Conservation (phyloP, 2,329 filamentous ascomycete genomes). For the Neocatenulostroma microsporum region DNA sequence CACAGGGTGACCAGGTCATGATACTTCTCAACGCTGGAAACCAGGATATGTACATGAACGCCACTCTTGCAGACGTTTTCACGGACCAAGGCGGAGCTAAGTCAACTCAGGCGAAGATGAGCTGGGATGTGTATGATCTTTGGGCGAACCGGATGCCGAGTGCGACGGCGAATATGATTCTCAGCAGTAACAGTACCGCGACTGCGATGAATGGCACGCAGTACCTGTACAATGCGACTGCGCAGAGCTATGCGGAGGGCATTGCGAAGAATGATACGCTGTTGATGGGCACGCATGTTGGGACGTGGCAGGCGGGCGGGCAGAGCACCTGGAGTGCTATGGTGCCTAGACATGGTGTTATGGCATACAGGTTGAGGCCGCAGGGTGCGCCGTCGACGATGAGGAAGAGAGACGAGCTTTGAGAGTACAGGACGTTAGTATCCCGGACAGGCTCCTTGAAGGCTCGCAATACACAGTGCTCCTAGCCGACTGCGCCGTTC, state of each 20-base stretch:
- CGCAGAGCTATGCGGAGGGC: conserved; percentile 41
- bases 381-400: background rate
- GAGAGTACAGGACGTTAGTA: no score
- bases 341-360: conserved; percentile 26
- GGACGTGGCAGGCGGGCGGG: conserved; percentile 33
- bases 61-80: conserved; percentile 47
- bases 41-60: conserved; percentile 38
- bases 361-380: conserved; percentile 13
- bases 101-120: conserved; percentile 28
- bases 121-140: conserved; percentile 49
- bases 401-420: conserved; percentile 5
- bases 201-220: conserved; percentile 31
- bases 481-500: no score
- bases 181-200: conserved; percentile 21
- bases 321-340: conserved; percentile 38
- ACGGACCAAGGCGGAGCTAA: no score
- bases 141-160: conserved; percentile 51
- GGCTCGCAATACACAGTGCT: no score
- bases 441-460: no score
- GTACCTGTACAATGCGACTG: conserved; percentile 42
- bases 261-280: conserved; percentile 35
- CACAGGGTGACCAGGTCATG: conserved; percentile 42
- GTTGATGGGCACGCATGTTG: conserved; percentile 41
- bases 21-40: conserved; percentile 46
- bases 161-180: conserved; percentile 28